A percentile compares a stretch with the other conserved stretches of the same genome.
These are phyloP conservation scores for Ustilago nuda DNA, from an alignment of 1,284 basidiomycete genomes.

Conservation along the genomic window DNA sequence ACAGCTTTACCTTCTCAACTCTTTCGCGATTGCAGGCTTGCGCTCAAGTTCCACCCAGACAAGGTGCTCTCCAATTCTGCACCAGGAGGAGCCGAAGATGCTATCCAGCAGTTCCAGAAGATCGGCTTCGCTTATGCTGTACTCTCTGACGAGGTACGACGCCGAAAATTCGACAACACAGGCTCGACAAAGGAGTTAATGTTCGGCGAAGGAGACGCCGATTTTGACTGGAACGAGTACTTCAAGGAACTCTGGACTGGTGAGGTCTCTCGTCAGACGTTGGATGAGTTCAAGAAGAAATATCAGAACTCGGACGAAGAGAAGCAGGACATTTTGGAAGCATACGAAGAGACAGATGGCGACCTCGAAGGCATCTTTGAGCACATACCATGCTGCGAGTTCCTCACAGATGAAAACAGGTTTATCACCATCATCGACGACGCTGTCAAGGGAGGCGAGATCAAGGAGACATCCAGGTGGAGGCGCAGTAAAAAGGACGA, in stretches of 20 bases:
- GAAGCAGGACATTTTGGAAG: slow-evolving; percentile 58
- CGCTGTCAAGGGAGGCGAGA: slow-evolving; percentile 49
- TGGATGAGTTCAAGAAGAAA: slow-evolving; percentile 62
- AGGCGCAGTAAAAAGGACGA: slow-evolving; percentile 43
- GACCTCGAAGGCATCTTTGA: slow-evolving; percentile 58
- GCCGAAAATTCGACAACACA: slow-evolving; percentile 64
- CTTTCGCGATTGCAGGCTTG: slow-evolving; percentile 42
- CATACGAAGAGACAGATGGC: slow-evolving; percentile 58
- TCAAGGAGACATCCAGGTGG: slow-evolving; percentile 44
- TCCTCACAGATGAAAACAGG: slow-evolving; percentile 57
- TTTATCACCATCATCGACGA: slow-evolving; percentile 57
- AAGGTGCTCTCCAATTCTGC: slow-evolving; percentile 56
- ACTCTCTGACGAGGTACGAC: slow-evolving; percentile 58
- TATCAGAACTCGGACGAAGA: slow-evolving; percentile 67
- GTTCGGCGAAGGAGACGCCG: slow-evolving; percentile 60
- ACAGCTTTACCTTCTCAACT: neutral
- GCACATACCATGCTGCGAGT: slow-evolving; percentile 62
- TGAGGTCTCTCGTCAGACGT: slow-evolving; percentile 60
- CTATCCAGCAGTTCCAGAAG: slow-evolving; percentile 62
- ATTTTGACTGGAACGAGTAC: slow-evolving; percentile 70
- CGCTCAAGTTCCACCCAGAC: slow-evolving; percentile 67
- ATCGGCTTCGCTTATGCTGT: slow-evolving; percentile 68
- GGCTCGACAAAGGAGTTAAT: slow-evolving; percentile 63
- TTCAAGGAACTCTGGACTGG: slow-evolving; percentile 67
- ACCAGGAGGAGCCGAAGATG: slow-evolving; percentile 35